Evolutionary conservation across 2,329 filamentous ascomycete species (phyloP), one percentile per base, ranked within the genome.

Genomic region (Neofusicoccum parvum): DNA sequence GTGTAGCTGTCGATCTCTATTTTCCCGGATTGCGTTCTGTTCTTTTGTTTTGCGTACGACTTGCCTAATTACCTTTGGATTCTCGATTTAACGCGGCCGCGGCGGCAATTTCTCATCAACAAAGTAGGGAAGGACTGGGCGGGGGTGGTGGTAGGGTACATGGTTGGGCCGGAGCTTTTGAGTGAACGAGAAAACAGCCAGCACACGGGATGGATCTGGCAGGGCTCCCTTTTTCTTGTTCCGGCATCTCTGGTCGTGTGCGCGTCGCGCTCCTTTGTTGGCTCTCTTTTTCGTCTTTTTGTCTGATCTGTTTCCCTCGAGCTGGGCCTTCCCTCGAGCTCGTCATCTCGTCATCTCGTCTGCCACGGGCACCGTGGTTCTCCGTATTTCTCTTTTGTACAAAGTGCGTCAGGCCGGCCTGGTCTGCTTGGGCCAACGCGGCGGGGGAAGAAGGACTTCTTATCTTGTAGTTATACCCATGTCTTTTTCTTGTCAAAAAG

Each of bases 401-500:
- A 50, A 51, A 50, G 53, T 43, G 41, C 23, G 56, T 48, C 32
- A 39, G 34, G 17, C 27, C 11, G 32, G n/a, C 34, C 36, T 6
- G 50, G 11, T 10, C 36, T 17, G 27, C 27, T 14, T 15, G 27
- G 37, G 5, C 51, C 17, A 9, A 36, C 3, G 14, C 37, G 43
- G 10, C 12, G 43, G 43, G 17, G 39, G 51, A 34, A 12, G 34
- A 14, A 45, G 45, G 39, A 20, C 56, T 37, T 60, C 41, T 11
- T 15, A 34, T 39, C 20, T 62, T 62, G 59, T 51, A 51, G 59
- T 39, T 62, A 62, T 62, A 62, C 59, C 59, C 59, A 62, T 62
- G 46, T 51, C 32, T 51, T 62, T 51, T 62, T 62, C 32, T 51
- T 50, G 32, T 41, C 34, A 62, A 62, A 60, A 60, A 60, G 56